Base-by-base conservation (phyloP, 2,329 filamentous ascomycete genomes). In the Ramichloridium luteum region DNA sequence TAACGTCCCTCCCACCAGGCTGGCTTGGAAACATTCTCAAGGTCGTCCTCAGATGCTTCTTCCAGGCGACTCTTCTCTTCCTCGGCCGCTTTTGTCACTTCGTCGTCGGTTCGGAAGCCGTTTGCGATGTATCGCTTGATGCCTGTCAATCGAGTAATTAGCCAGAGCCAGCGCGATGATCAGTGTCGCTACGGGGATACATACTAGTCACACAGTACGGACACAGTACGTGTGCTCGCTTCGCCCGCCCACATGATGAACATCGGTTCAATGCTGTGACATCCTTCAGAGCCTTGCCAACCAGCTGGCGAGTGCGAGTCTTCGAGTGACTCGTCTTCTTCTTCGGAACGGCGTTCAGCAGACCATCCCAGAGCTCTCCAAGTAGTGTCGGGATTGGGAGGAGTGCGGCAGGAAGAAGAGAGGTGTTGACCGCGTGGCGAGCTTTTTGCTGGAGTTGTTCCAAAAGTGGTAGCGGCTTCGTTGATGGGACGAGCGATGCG, bases 241-340 rank as follows among this genome's bases (percentile, higher is more conserved):
- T 98, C 15, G 75, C 64, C 53, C 80, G 72, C 29, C 90, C 92
- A 50, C 90, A 98, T 10, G 77, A 82, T 1, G 88, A 81, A 55
- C 90, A 98, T 52, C 75, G 82, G 63, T 85, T 93, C 46, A 98
- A 62, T 32, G 74, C 72, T 41, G 80, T 90, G 36, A 93, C 76
- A 55, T 98, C 90, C 62, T 93, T 82, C 47, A 98, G 60, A 27
- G 77, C 88, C 64, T 98, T 98, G 51, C 90, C 90, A 14, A 86
- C 88, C 77, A 96, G 80, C 54, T 93, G 85, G 50, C 92, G 75
- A 54, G 85, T 78, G 47, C 90, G 73, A 69, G 85, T 93, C 66
- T 90, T 93, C 67, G 83, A 83, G 59, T 98, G 84, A 25, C 88
- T 94, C 18, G 85, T 92, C 72, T 96, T 98, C 66, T 93, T 96